Evolutionary conservation across 768 basidiomycete genomes (phyloP).

Genomic region (Suillus cothurnatus): DNA sequence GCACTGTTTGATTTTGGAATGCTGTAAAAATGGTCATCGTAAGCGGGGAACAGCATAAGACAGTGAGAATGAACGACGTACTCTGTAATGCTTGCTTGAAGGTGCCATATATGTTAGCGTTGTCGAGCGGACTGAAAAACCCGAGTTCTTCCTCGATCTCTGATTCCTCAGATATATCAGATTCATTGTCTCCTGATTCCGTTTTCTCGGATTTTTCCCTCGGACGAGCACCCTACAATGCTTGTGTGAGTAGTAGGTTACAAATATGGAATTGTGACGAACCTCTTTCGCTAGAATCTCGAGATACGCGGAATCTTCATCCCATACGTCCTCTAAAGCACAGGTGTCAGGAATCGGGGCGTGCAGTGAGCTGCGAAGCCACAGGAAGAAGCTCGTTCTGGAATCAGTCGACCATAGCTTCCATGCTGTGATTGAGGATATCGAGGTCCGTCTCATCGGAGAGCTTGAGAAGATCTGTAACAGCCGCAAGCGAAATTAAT

Average conservation of each 20-base stretch:
- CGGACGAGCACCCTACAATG: constrained; percentile 66
- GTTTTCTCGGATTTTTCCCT: constrained; percentile 59
- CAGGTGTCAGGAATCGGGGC: not conserved
- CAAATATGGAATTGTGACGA: constrained; percentile 16
- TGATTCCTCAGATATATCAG: constrained; percentile 52
- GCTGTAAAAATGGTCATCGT: constrained; percentile 41
- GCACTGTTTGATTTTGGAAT: constrained; percentile 71
- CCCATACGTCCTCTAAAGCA: constrained; percentile 79
- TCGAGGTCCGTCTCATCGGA: not conserved
- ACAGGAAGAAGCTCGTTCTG: not conserved
- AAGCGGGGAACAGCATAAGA: constrained; percentile 12
- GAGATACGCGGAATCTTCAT: constrained; percentile 86
- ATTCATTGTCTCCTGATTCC: constrained; percentile 33
- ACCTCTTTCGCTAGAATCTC: constrained; percentile 87
- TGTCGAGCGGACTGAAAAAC: constrained; percentile 83
- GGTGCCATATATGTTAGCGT: constrained; percentile 71
- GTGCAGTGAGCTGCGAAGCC: not conserved
- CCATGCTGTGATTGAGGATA: not conserved
- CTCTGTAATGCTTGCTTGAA: constrained; percentile 82
- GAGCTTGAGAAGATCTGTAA: not conserved
- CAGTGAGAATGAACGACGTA: constrained; percentile 37
- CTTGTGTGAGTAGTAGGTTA: not conserved
- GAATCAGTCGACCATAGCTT: not conserved
- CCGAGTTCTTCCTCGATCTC: constrained; percentile 82
- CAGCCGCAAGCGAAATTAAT: not conserved